phyloP scores from a whole-genome alignment of 352 stramenopile species.

The Pythium diclinum region DNA sequence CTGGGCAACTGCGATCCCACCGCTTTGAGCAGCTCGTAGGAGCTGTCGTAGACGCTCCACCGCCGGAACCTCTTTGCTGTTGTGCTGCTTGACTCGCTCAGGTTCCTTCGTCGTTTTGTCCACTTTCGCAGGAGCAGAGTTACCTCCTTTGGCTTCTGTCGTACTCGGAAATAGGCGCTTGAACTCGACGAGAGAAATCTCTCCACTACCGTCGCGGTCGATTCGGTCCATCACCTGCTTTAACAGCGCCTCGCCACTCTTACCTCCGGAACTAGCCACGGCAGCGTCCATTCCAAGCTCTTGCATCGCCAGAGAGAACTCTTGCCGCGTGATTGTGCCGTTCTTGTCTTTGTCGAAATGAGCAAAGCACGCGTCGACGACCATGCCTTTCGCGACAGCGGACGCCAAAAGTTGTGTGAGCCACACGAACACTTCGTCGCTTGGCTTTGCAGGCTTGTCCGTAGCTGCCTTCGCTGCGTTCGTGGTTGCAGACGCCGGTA shows the following conservation, averaged over 20 bases:
- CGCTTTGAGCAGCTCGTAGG: slow-evolving; percentile 18
- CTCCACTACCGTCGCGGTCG: slow-evolving; percentile 60
- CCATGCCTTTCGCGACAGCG: slow-evolving; percentile 45
- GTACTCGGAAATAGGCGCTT: slow-evolving; percentile 41
- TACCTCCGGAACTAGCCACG: slow-evolving; percentile 7
- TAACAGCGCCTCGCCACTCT: slow-evolving; percentile 27
- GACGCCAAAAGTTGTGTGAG: slow-evolving; percentile 44
- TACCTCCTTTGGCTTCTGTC: background rate
- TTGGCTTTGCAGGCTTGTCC: background rate
- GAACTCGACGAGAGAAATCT: slow-evolving; percentile 66
- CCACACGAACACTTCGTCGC: slow-evolving; percentile 29
- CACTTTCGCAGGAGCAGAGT: background rate
- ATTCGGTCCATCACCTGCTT: slow-evolving; percentile 43
- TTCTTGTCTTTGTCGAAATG: slow-evolving; percentile 87
- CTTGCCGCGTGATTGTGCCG: slow-evolving; percentile 50
- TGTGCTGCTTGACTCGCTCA: background rate
- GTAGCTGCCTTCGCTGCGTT: background rate
- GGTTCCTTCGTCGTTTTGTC: background rate
- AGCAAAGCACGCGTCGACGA: slow-evolving; percentile 55
- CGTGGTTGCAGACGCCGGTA: slow-evolving; percentile 16
- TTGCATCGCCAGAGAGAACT: slow-evolving; percentile 56
- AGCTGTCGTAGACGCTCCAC: slow-evolving; percentile 25
- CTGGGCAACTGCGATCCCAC: slow-evolving; percentile 26
- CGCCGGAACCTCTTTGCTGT: background rate
- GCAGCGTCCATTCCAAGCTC: slow-evolving; percentile 42